Conservation (phyloP, 2,329 filamentous ascomycete genomes). For the Rhynchosporium secalis region DNA sequence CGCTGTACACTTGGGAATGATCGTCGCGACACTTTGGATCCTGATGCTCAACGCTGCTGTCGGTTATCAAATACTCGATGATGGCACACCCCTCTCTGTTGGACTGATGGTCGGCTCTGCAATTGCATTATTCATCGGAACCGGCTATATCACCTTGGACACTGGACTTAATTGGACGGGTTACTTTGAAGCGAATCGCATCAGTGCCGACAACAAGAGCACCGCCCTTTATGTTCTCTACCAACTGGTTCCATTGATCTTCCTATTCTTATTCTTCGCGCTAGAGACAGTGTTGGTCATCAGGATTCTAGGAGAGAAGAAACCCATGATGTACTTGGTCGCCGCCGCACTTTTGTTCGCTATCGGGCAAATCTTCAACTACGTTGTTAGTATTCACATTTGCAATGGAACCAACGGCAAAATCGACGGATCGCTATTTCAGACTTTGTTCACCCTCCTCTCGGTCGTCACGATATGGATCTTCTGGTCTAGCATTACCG, state of each 20-base stretch:
- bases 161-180: slow-evolving; percentile 85
- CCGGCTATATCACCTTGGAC: slow-evolving; percentile 93
- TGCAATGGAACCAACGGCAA: slow-evolving; percentile 80
- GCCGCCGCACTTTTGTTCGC: slow-evolving; percentile 80
- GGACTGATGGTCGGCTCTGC: slow-evolving; percentile 73
- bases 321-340: slow-evolving; percentile 87
- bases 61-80: slow-evolving; percentile 90
- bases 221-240: slow-evolving; percentile 94
- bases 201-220: slow-evolving; percentile 63
- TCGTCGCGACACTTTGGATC: slow-evolving; percentile 86
- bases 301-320: slow-evolving; percentile 79
- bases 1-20: slow-evolving; percentile 85
- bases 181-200: slow-evolving; percentile 64
- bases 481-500: slow-evolving; percentile 99
- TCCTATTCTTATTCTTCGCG: slow-evolving; percentile 83
- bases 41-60: slow-evolving; percentile 89
- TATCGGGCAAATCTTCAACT: slow-evolving; percentile 93
- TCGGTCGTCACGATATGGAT: slow-evolving; percentile 83
- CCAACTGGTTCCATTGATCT: slow-evolving; percentile 83
- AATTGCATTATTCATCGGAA: slow-evolving; percentile 75
- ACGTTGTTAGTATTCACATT: slow-evolving; percentile 86
- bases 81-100: slow-evolving; percentile 83
- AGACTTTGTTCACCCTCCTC: slow-evolving; percentile 87
- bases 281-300: slow-evolving; percentile 84
- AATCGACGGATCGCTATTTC: slow-evolving; percentile 90